phyloP scores from a whole-genome alignment of 2,329 filamentous ascomycete species.

The Botrytis medusae region DNA sequence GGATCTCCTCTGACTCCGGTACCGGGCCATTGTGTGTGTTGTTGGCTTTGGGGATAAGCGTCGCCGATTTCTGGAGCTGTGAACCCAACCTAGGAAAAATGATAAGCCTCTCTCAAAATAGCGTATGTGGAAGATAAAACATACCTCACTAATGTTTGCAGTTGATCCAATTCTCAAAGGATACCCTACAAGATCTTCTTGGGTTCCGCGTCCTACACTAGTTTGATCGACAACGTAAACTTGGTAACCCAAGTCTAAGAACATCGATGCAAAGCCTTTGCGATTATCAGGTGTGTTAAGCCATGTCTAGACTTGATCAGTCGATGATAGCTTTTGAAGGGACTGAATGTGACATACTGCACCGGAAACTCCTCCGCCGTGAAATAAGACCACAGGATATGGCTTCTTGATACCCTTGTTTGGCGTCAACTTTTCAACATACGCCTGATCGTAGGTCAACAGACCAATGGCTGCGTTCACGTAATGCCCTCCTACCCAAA shows the following conservation, averaged over 20 bases:
- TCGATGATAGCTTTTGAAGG: neutral
- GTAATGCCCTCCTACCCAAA: conserved; percentile 30
- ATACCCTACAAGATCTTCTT: conserved; percentile 31
- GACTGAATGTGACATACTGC: conserved; percentile 20
- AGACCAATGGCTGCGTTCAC: conserved; percentile 24
- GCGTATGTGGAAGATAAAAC: neutral
- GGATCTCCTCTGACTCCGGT: conserved; percentile 40
- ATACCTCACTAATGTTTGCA: conserved; percentile 23
- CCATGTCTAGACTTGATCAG: conserved; percentile 39
- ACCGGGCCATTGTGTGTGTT: conserved; percentile 44
- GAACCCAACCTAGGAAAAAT: conserved; percentile 5
- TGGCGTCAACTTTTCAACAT: conserved; percentile 50
- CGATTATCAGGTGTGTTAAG: conserved; percentile 49
- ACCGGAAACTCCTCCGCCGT: conserved; percentile 27
- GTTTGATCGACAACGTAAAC: conserved; percentile 43
- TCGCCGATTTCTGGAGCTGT: conserved; percentile 13
- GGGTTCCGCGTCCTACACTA: conserved; percentile 26
- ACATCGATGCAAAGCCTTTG: conserved; percentile 48
- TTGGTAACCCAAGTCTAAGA: conserved; percentile 45
- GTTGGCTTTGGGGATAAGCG: conserved; percentile 27
- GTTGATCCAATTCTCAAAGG: conserved; percentile 30
- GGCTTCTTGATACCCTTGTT: conserved; percentile 18
- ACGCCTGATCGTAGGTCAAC: conserved; percentile 47
- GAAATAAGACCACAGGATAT: conserved; percentile 28
- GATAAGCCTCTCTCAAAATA: neutral